Percentiles rank a stretch among this genome's conserved stretches.
phyloP scores from a whole-genome alignment of 2,329 filamentous ascomycete genomes.

The Chrysoporthe puriensis region DNA sequence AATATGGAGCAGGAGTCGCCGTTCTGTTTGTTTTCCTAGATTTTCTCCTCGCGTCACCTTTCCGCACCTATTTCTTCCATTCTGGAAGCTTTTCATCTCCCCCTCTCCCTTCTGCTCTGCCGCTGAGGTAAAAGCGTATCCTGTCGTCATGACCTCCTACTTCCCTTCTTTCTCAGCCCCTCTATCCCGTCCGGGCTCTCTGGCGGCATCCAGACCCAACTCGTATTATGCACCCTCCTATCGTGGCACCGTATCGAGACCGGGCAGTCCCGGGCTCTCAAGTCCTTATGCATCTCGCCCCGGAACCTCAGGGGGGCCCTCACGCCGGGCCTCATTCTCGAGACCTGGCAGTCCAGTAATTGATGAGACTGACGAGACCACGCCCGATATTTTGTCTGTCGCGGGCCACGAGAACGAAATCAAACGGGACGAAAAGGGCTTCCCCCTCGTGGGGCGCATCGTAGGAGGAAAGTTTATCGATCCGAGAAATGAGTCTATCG shows the following conservation, averaged over 20 bases:
- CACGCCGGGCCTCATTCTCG: conserved; percentile 15
- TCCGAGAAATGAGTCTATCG: conserved; percentile 38
- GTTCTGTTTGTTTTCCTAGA: conserved; percentile 19
- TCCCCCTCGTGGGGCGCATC: conserved; percentile 38
- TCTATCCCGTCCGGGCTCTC: conserved; percentile 26
- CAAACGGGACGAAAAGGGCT: conserved; percentile 28
- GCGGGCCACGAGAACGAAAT: conserved; percentile 18
- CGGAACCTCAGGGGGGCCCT: conserved; percentile 21
- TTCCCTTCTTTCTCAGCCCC: conserved; percentile 26
- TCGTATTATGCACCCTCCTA: conserved; percentile 20
- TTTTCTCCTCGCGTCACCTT: conserved; percentile 6
- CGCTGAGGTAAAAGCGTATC: conserved; percentile 7
- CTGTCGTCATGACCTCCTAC: conserved; percentile 23
- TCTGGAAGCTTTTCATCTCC: conserved; percentile 1
- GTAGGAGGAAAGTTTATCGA: conserved; percentile 44
- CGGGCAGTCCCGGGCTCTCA: conserved; percentile 13
- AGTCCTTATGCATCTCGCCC: conserved; percentile 25
- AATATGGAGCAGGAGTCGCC: conserved; percentile 7
- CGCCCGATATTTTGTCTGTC: conserved; percentile 25
- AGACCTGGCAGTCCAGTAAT: conserved; percentile 19
- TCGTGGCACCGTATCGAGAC: conserved; percentile 17
- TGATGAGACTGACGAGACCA: conserved; percentile 24
- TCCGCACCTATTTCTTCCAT: not conserved
- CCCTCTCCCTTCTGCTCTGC: conserved; percentile 6
- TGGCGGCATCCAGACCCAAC: conserved; percentile 26